Percentiles rank a stretch among this genome's conserved stretches.
These are phyloP conservation scores for Polygonum aviculare DNA, from an alignment of 148 eudicot species.

Conservation along the genomic window DNA sequence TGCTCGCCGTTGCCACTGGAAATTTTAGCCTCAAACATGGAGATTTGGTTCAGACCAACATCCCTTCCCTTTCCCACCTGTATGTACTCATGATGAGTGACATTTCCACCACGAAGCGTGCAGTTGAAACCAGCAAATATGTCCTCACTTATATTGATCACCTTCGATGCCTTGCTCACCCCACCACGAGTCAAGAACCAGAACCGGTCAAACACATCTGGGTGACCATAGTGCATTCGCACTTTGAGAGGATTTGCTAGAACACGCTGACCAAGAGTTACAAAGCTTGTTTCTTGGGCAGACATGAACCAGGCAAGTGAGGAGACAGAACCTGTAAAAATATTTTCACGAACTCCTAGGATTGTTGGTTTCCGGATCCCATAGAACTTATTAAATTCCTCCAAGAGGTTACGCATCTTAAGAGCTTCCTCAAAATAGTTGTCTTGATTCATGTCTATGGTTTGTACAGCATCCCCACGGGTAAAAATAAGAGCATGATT, in stretches of 20 bases:
- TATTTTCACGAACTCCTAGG: slow-evolving; percentile 82
- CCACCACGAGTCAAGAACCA: slow-evolving; percentile 93
- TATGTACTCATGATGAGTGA: slow-evolving; percentile 89
- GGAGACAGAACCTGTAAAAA: slow-evolving; percentile 91
- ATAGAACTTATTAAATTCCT: slow-evolving; percentile 56
- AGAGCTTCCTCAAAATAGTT: slow-evolving; percentile 87
- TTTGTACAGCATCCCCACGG: slow-evolving; percentile 88
- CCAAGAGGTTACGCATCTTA: slow-evolving; percentile 82
- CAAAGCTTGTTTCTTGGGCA: slow-evolving; percentile 87
- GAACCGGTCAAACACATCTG: slow-evolving; percentile 88
- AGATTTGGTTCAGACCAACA: slow-evolving; percentile 87
- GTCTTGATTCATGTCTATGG: slow-evolving; percentile 98
- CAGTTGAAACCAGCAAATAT: slow-evolving; percentile 93
- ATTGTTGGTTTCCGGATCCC: slow-evolving; percentile 84
- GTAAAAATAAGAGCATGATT: slow-evolving; percentile 94
- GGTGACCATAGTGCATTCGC: slow-evolving; percentile 97
- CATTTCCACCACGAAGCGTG: slow-evolving; percentile 89
- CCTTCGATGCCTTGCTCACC: slow-evolving; percentile 84
- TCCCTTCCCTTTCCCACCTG: slow-evolving; percentile 99
- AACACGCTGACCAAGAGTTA: slow-evolving; percentile 91
- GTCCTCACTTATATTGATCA: slow-evolving; percentile 91
- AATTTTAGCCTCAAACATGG: slow-evolving; percentile 99
- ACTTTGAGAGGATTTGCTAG: slow-evolving; percentile 89
- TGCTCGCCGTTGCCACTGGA: slow-evolving; percentile 97
- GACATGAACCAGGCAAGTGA: slow-evolving; percentile 99